phyloP scores from a whole-genome alignment of 352 stramenopile species.

The Phytophthora macrochlamydospora region DNA sequence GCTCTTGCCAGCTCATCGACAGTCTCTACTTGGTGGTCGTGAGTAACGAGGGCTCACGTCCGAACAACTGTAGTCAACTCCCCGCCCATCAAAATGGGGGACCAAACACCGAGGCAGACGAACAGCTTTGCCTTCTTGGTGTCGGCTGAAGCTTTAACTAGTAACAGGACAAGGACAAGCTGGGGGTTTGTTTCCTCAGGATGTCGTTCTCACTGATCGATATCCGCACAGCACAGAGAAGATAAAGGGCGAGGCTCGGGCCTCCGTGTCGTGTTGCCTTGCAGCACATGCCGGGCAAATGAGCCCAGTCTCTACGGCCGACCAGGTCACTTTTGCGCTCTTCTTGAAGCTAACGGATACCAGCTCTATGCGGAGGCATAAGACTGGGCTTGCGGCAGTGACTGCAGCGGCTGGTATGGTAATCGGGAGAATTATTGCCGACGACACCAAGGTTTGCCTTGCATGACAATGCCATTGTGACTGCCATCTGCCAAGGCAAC shows the following conservation, averaged over 20 bases:
- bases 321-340: neutral
- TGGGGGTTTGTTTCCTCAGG: too few species aligned
- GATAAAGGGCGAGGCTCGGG: neutral
- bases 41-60: slow-evolving; percentile 5
- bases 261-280: neutral
- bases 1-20: neutral
- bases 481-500: too few species aligned
- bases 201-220: slow-evolving; percentile 6
- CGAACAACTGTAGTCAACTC: neutral
- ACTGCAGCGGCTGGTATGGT: too few species aligned
- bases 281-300: neutral
- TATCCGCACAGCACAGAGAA: slow-evolving; percentile 10
- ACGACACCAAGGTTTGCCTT: too few species aligned
- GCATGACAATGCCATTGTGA: too few species aligned
- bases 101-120: neutral
- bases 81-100: neutral
- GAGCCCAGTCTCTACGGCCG: slow-evolving; percentile 1
- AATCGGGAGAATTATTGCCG: too few species aligned
- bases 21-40: slow-evolving; percentile 1
- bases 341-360: neutral
- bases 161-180: too few species aligned
- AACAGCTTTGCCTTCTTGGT: neutral
- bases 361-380: neutral
- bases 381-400: neutral
- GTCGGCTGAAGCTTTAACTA: too few species aligned